Evolutionary conservation across 2,329 filamentous ascomycete species (phyloP).

Genomic region (Chaetomium sp.): DNA sequence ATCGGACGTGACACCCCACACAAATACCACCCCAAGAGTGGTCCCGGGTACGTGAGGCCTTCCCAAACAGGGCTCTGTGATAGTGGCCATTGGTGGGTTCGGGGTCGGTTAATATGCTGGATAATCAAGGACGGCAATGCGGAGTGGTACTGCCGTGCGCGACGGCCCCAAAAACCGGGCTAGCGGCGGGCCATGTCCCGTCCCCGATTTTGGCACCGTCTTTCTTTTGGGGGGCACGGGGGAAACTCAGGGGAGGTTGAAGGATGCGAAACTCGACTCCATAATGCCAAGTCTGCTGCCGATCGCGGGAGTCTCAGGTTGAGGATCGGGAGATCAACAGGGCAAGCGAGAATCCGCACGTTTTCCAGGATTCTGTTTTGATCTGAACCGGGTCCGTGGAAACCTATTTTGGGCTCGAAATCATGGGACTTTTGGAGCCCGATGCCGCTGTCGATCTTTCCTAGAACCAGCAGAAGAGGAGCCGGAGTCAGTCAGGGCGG

Average conservation of each 20-base stretch:
- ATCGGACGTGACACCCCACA: conserved; percentile 24
- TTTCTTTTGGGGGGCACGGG: not conserved
- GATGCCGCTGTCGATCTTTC: conserved; percentile 6
- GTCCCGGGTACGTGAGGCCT: conserved; percentile 24
- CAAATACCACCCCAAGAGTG: conserved; percentile 25
- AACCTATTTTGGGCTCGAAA: conserved; percentile 1
- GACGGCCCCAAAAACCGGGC: conserved; percentile 29
- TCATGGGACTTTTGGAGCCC: not conserved
- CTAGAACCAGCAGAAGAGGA: not conserved
- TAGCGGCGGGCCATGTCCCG: conserved; percentile 28
- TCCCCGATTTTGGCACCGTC: conserved; percentile 22
- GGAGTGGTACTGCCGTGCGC: conserved; percentile 28
- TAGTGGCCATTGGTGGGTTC: conserved; percentile 25
- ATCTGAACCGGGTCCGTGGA: not conserved
- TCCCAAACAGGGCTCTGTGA: conserved; percentile 25
- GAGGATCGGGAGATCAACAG: not conserved
- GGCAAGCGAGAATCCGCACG: not conserved
- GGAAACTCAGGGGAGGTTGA: too few species aligned
- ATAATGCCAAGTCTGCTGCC: conserved; percentile 11
- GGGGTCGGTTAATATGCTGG: conserved; percentile 32
- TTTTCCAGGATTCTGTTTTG: conserved; percentile 11
- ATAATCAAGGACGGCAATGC: conserved; percentile 29
- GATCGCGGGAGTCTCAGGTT: not conserved
- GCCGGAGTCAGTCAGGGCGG: conserved; percentile 6
- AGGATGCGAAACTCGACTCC: not conserved